Conservation (phyloP, 2,329 filamentous ascomycete genomes). For the Aspergillus novoparasiticus region DNA sequence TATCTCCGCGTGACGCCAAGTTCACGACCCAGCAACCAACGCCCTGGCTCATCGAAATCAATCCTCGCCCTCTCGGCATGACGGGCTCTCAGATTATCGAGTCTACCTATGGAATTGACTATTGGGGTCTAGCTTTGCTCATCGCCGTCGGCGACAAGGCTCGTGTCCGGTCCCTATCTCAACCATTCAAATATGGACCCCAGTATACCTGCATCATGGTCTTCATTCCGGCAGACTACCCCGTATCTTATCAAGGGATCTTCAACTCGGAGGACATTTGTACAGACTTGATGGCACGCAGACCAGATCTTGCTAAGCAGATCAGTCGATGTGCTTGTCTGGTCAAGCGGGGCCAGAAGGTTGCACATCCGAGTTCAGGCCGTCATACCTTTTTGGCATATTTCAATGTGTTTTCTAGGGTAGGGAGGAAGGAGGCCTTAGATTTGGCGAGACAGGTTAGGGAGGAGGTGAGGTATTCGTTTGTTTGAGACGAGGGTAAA, state of each 20-base stretch:
- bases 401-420: slow-evolving; percentile 12
- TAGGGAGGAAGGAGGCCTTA: background rate
- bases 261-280: slow-evolving; percentile 3
- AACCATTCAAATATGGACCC: slow-evolving; percentile 1
- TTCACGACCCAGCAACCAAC: background rate
- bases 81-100: background rate
- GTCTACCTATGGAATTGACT: slow-evolving; percentile 13
- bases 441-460: background rate
- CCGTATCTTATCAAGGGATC: background rate
- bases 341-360: background rate
- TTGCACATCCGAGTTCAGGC: background rate
- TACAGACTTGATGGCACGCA: background rate
- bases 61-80: slow-evolving; percentile 6
- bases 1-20: background rate
- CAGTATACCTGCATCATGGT: slow-evolving; percentile 7
- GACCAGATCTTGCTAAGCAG: slow-evolving; percentile 4
- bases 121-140: slow-evolving; percentile 2
- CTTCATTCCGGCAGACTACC: slow-evolving; percentile 7
- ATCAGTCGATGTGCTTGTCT: background rate
- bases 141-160: background rate
- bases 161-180: background rate
- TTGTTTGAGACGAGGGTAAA: background rate
- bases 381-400: background rate
- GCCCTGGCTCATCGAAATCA: slow-evolving; percentile 13
- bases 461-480: background rate